A percentile compares a stretch with the other conserved stretches of the same genome.
phyloP scores from a whole-genome alignment of 495 filamentous ascomycete genomes.

The Podospora bellae-mahoneyi region DNA sequence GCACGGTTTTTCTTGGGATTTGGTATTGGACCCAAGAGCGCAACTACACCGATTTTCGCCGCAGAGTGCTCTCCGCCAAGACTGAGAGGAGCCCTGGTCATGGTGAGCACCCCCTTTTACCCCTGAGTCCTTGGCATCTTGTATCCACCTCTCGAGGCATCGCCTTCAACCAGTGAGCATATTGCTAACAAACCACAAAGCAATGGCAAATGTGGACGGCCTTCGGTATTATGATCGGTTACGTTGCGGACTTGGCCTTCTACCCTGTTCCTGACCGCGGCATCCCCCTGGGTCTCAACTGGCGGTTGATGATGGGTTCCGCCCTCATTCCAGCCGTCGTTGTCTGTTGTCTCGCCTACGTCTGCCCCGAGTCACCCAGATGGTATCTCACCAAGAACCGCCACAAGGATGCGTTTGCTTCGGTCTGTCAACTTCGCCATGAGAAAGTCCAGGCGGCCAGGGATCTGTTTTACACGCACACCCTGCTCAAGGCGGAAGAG shows the following conservation, averaged over 20 bases:
- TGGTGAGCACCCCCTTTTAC: slow-evolving; percentile 23
- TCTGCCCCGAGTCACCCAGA: slow-evolving; percentile 67
- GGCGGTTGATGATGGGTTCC: slow-evolving; percentile 82
- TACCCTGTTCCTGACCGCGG: slow-evolving; percentile 44
- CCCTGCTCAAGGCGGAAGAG: slow-evolving; percentile 70
- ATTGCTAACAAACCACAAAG: slow-evolving; percentile 7
- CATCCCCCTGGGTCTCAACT: slow-evolving; percentile 47
- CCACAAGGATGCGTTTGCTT: slow-evolving; percentile 61
- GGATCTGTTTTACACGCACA: slow-evolving; percentile 79
- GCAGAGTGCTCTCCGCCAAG: slow-evolving; percentile 70
- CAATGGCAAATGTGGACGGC: slow-evolving; percentile 89
- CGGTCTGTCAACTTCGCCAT: slow-evolving; percentile 63
- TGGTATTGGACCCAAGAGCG: slow-evolving; percentile 77
- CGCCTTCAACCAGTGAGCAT: slow-evolving; percentile 51
- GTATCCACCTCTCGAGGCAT: not conserved
- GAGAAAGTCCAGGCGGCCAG: slow-evolving; percentile 74
- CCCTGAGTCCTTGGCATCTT: slow-evolving; percentile 1
- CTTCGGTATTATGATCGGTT: slow-evolving; percentile 78
- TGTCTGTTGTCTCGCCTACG: slow-evolving; percentile 65
- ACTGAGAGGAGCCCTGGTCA: slow-evolving; percentile 66
- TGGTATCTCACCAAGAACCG: slow-evolving; percentile 75
- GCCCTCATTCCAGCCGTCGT: slow-evolving; percentile 71
- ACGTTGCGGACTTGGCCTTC: slow-evolving; percentile 69
- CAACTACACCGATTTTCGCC: slow-evolving; percentile 72
- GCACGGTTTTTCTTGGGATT: slow-evolving; percentile 69